Evolutionary conservation across 805 yeast species (phyloP).

Genomic region (Wickerhamiella lipophila): DNA sequence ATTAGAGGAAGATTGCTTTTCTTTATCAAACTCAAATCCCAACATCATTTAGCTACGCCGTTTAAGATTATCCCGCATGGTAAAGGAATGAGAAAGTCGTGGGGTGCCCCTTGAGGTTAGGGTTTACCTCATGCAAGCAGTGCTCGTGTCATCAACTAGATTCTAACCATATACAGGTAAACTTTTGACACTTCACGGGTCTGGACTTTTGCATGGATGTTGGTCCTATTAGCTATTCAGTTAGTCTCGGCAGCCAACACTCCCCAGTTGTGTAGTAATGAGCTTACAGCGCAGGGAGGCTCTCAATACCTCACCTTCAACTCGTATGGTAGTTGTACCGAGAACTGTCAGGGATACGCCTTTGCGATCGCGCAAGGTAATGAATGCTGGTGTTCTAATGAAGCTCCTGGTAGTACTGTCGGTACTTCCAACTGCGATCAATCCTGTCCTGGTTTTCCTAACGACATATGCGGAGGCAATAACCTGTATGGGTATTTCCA

Average conservation of each 20-base stretch:
- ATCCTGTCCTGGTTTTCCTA: conserved; percentile 36
- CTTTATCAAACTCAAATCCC: background rate
- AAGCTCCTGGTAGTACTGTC: conserved; percentile 35
- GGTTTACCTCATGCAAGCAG: background rate
- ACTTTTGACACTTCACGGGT: conserved; percentile 2
- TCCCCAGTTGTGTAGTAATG: conserved; percentile 27
- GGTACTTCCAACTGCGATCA: conserved; percentile 27
- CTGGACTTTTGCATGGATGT: conserved; percentile 2
- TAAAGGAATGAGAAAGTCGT: conserved; percentile 2
- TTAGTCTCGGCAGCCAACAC: conserved; percentile 1
- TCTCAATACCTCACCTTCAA: conserved; percentile 25
- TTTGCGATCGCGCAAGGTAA: conserved; percentile 42
- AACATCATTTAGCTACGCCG: background rate
- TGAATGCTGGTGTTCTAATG: conserved; percentile 51
- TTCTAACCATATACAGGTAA: background rate
- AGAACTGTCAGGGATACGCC: conserved; percentile 36
- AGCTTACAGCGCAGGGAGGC: conserved; percentile 31
- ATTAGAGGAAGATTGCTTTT: background rate
- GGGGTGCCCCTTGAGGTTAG: conserved; percentile 5
- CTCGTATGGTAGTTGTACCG: conserved; percentile 42
- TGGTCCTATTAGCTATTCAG: background rate
- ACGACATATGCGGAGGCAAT: conserved; percentile 34
- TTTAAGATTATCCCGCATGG: background rate
- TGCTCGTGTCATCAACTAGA: background rate
- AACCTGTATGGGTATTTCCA: conserved; percentile 45